A percentile compares a stretch with the other conserved stretches of the same genome.
Conservation (phyloP, 2,329 filamentous ascomycete genomes). For the Exophiala spinifera region DNA sequence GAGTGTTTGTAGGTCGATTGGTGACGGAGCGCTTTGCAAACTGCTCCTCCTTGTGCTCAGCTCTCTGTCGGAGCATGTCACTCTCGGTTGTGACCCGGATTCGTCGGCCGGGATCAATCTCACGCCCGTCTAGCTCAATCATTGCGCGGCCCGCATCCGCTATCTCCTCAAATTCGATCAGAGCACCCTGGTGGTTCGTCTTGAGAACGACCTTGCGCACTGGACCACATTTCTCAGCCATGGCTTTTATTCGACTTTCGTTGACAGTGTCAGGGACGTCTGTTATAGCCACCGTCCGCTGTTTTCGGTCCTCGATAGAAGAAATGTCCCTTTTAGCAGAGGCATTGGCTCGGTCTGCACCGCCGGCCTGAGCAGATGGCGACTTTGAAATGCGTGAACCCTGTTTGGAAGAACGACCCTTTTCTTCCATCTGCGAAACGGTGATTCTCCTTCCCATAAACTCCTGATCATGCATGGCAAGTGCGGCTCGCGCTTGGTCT, state of each 20-base stretch:
- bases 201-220: slow-evolving; percentile 75
- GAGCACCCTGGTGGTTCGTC: slow-evolving; percentile 78
- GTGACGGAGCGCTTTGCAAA: slow-evolving; percentile 41
- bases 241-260: slow-evolving; percentile 71
- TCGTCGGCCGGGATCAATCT: slow-evolving; percentile 43
- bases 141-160: slow-evolving; percentile 63
- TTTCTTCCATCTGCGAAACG: slow-evolving; percentile 55
- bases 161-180: slow-evolving; percentile 74
- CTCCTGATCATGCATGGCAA: slow-evolving; percentile 67
- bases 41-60: slow-evolving; percentile 41
- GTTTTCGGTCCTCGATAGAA: slow-evolving; percentile 46
- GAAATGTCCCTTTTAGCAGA: slow-evolving; percentile 27
- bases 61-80: slow-evolving; percentile 47
- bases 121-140: slow-evolving; percentile 46
- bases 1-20: slow-evolving; percentile 29
- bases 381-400: slow-evolving; percentile 17
- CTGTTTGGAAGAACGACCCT: slow-evolving; percentile 38
- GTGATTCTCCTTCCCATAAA: slow-evolving; percentile 65
- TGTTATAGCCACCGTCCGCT: slow-evolving; percentile 76
- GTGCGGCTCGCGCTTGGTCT: slow-evolving; percentile 48
- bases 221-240: slow-evolving; percentile 68
- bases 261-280: slow-evolving; percentile 91
- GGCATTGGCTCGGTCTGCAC: slow-evolving; percentile 27
- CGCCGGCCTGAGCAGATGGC: slow-evolving; percentile 8
- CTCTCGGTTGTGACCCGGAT: slow-evolving; percentile 50